A percentile compares a stretch with the other conserved stretches of the same genome.
Evolutionary conservation across 805 yeast species (phyloP).

Genomic region (Metschnikowia gruessii): DNA sequence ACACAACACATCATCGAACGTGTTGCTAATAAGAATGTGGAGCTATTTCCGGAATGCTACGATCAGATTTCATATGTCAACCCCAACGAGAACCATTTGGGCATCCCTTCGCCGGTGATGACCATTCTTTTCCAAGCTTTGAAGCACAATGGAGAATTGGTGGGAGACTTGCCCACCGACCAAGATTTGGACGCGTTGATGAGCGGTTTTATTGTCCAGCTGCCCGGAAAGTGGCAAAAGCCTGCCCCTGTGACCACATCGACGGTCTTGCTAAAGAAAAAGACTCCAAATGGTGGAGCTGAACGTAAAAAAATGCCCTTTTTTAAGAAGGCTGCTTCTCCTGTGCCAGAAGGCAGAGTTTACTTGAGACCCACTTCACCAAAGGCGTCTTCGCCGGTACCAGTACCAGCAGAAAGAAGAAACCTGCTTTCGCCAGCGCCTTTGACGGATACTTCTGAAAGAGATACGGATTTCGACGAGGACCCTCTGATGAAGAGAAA

Average conservation of each 20-base stretch:
- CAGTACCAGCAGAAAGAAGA: background rate
- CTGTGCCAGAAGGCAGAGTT: background rate
- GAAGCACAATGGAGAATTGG: slow-evolving; percentile 43
- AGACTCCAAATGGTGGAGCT: slow-evolving; percentile 1
- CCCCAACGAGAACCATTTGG: slow-evolving; percentile 46
- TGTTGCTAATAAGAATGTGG: slow-evolving; percentile 48
- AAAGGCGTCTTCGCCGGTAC: no score
- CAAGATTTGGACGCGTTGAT: slow-evolving; percentile 60
- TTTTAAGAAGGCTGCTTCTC: slow-evolving; percentile 17
- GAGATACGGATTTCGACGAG: slow-evolving; percentile 38
- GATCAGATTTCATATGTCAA: slow-evolving; percentile 52
- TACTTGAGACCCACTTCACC: no score
- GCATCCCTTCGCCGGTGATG: slow-evolving; percentile 46
- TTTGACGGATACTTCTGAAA: slow-evolving; percentile 46
- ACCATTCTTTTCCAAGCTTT: slow-evolving; percentile 39
- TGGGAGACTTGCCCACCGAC: slow-evolving; percentile 52
- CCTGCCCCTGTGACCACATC: slow-evolving; percentile 39
- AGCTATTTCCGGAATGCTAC: slow-evolving; percentile 35
- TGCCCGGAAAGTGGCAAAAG: slow-evolving; percentile 50
- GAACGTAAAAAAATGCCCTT: slow-evolving; percentile 20
- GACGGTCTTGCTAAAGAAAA: slow-evolving; percentile 34
- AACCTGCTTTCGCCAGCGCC: slow-evolving; percentile 21
- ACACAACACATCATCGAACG: slow-evolving; percentile 59
- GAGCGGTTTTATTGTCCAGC: slow-evolving; percentile 56
- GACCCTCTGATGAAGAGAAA: slow-evolving; percentile 43